Percentiles rank a stretch among this genome's conserved stretches.
phyloP scores from a whole-genome alignment of 2,329 filamentous ascomycete genomes.

The Dothideomycetes sp. region DNA sequence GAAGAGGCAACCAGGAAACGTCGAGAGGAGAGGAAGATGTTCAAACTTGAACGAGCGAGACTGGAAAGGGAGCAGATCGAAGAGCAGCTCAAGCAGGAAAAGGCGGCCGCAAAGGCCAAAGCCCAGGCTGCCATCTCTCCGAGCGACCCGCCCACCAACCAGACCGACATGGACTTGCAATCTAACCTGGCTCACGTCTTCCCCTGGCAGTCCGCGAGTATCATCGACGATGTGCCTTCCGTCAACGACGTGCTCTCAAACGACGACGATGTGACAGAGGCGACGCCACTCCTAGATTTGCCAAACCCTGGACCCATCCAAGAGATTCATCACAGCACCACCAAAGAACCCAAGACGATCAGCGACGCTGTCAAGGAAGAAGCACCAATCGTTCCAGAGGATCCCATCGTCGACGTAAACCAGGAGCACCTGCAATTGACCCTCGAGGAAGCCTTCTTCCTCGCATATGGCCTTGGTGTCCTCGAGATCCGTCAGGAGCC shows the following conservation, averaged over 20 bases:
- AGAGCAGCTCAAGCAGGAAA: constrained; percentile 50
- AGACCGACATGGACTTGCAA: background rate
- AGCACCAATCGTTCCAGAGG: constrained; percentile 1
- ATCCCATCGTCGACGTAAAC: constrained; percentile 30
- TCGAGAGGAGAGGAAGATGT: constrained; percentile 67
- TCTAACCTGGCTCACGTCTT: constrained; percentile 6
- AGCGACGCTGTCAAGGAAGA: background rate
- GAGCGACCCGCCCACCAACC: too few relatives aligned
- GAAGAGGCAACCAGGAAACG: constrained; percentile 70
- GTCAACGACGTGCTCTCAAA: background rate
- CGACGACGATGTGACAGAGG: background rate
- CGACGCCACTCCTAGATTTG: background rate
- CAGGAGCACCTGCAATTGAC: constrained; percentile 87
- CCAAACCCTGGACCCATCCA: background rate
- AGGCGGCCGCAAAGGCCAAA: constrained; percentile 8
- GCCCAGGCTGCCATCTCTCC: background rate
- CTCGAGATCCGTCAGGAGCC: constrained; percentile 44
- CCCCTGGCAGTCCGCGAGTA: constrained; percentile 7
- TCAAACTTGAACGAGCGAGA: constrained; percentile 87
- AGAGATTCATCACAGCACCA: background rate
- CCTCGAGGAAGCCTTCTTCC: constrained; percentile 83
- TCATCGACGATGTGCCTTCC: background rate
- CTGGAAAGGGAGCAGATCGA: constrained; percentile 77
- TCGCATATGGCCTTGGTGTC: constrained; percentile 68
- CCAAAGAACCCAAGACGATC: background rate